A percentile compares a stretch with the other conserved stretches of the same genome.
phyloP scores from a whole-genome alignment of 2,329 filamentous ascomycete genomes.

The Penicillium oxalicum region DNA sequence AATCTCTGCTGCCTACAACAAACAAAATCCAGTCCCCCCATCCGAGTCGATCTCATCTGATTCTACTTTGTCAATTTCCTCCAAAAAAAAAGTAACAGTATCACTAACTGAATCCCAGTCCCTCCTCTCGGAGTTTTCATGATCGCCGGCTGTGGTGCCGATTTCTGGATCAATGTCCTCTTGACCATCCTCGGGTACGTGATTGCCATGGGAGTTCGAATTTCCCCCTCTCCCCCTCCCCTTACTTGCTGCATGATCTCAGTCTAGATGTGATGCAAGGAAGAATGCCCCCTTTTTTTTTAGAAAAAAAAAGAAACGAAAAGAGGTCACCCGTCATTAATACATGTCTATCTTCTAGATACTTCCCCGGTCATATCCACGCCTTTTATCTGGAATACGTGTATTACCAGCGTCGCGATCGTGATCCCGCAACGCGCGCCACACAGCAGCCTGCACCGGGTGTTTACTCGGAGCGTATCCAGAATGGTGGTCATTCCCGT shows the following conservation, averaged over 20 bases:
- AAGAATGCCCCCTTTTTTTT: no score
- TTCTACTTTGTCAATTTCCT: no score
- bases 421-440: constrained; percentile 18
- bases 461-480: constrained; percentile 38
- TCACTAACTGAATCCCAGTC: constrained; percentile 41
- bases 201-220: no score
- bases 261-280: no score
- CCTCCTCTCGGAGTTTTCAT: constrained; percentile 60
- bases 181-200: constrained; percentile 59
- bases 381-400: constrained; percentile 79
- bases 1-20: no score
- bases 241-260: no score
- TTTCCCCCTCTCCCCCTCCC: no score
- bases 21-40: no score
- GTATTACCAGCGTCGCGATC: constrained; percentile 62
- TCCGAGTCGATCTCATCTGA: no score
- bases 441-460: constrained; percentile 27
- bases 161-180: constrained; percentile 62
- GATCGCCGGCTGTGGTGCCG: constrained; percentile 59
- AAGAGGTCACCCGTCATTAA: no score
- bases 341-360: constrained; percentile 38
- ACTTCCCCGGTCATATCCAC: constrained; percentile 71
- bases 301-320: no score
- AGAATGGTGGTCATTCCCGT: constrained; percentile 28
- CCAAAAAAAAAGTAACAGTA: no score